Percentiles rank a stretch among this genome's conserved stretches.
These are phyloP conservation scores for Monocercomonoides exilis DNA, from an alignment of 78 protist species.

Conservation along the genomic window DNA sequence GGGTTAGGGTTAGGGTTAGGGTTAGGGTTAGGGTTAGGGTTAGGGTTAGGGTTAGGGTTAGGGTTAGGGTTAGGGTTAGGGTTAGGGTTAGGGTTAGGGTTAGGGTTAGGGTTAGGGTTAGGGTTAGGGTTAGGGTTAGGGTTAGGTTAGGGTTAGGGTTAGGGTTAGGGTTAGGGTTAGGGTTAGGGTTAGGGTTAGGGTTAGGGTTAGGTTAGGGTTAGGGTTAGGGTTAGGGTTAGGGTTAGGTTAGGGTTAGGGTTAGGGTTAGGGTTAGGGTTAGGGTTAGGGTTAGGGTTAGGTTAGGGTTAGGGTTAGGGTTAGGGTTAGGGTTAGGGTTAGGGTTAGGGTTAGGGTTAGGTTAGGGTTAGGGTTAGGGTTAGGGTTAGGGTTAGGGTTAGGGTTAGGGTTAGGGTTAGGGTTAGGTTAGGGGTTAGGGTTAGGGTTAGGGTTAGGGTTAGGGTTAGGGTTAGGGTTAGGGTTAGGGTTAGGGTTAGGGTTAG, in stretches of 20 bases:
- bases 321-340: constrained; percentile 15
- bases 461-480: neutral
- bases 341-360: constrained; percentile 6
- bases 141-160: no score
- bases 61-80: constrained; percentile 8
- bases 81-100: constrained; percentile 23
- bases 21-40: constrained; percentile 11
- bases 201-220: constrained; percentile 17
- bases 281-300: constrained; percentile 2
- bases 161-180: no score
- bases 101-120: constrained; percentile 5
- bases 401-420: neutral
- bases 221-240: no score
- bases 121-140: constrained; percentile 16
- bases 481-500: neutral
- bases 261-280: constrained; percentile 10
- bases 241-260: no score
- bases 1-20: constrained; percentile 24
- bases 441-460: constrained; percentile 13
- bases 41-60: neutral
- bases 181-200: neutral
- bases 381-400: constrained; percentile 13
- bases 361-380: constrained; percentile 20
- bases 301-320: constrained; percentile 23
- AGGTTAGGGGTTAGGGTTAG: no score